phyloP scores from a whole-genome alignment of 1,284 basidiomycete species.

The Cutaneotrichosporon dermatis region DNA sequence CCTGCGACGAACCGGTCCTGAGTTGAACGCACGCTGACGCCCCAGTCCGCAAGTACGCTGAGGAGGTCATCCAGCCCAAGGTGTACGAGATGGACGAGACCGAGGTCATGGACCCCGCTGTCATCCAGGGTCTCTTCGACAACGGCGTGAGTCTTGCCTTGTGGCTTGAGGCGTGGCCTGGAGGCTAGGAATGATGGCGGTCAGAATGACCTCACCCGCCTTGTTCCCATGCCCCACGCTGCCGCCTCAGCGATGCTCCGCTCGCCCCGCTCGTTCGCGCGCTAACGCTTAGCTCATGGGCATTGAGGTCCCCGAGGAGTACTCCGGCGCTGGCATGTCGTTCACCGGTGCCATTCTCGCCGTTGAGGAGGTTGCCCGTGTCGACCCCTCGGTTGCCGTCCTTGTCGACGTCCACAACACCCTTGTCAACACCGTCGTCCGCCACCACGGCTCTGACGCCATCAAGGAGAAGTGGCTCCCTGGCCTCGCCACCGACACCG shows the following conservation, averaged over 20 bases:
- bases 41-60: constrained; percentile 77
- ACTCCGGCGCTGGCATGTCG: constrained; percentile 81
- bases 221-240: too few relatives aligned
- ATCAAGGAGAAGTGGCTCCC: constrained; percentile 89
- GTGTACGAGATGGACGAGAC: constrained; percentile 98
- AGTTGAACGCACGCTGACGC: background rate
- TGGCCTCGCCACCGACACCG: constrained; percentile 69
- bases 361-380: constrained; percentile 84
- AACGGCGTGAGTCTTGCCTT: constrained; percentile 64
- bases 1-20: background rate
- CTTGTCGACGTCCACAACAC: constrained; percentile 98
- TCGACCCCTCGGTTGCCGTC: constrained; percentile 95
- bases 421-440: constrained; percentile 89
- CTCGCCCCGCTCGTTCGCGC: background rate
- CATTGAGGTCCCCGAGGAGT: constrained; percentile 81
- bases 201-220: background rate
- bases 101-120: constrained; percentile 75
- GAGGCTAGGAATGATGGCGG: constrained; percentile 34
- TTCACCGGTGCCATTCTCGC: constrained; percentile 95
- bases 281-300: constrained; percentile 60
- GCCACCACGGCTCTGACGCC: constrained; percentile 77
- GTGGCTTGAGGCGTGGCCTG: too few relatives aligned
- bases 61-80: constrained; percentile 81
- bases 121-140: constrained; percentile 89
- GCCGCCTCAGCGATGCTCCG: background rate